phyloP scores from a whole-genome alignment of 495 filamentous ascomycete species.

The Thozetella sp. region DNA sequence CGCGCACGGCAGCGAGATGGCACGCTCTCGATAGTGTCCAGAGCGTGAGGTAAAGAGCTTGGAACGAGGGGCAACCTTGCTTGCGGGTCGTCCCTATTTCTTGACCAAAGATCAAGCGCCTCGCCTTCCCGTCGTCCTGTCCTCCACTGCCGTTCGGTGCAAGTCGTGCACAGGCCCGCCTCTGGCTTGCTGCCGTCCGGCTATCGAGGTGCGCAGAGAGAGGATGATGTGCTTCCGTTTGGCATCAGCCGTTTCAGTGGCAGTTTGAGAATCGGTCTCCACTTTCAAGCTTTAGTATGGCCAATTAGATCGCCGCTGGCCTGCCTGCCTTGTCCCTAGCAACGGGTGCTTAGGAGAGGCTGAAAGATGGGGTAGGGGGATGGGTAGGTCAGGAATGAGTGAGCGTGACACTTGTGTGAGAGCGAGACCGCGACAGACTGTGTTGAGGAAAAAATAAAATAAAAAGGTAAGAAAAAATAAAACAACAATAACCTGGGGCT shows the following conservation, averaged over 20 bases:
- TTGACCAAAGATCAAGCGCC: neutral
- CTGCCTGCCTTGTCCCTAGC: too few relatives aligned
- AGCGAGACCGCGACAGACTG: too few relatives aligned
- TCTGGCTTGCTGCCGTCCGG: neutral
- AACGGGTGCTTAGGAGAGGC: too few relatives aligned
- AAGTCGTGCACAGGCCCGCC: neutral
- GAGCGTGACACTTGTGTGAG: too few relatives aligned
- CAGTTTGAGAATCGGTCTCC: neutral
- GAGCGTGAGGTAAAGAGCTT: neutral
- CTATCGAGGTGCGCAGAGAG: neutral
- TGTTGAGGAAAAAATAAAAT: too few relatives aligned
- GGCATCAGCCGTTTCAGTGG: neutral
- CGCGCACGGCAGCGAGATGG: neutral
- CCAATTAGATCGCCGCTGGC: neutral
- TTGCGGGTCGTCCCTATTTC: neutral
- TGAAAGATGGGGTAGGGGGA: too few relatives aligned
- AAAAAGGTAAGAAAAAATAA: too few relatives aligned
- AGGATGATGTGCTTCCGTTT: constrained; percentile 3
- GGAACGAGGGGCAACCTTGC: neutral
- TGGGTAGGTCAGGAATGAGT: too few relatives aligned
- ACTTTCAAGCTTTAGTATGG: neutral
- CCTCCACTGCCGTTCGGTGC: neutral
- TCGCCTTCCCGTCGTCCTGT: neutral
- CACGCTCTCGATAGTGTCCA: neutral
- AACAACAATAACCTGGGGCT: too few relatives aligned